Percentiles rank a stretch among this genome's conserved stretches.
phyloP scores from a whole-genome alignment of 108 stramenopile species.

The Nitzschia sp. region DNA sequence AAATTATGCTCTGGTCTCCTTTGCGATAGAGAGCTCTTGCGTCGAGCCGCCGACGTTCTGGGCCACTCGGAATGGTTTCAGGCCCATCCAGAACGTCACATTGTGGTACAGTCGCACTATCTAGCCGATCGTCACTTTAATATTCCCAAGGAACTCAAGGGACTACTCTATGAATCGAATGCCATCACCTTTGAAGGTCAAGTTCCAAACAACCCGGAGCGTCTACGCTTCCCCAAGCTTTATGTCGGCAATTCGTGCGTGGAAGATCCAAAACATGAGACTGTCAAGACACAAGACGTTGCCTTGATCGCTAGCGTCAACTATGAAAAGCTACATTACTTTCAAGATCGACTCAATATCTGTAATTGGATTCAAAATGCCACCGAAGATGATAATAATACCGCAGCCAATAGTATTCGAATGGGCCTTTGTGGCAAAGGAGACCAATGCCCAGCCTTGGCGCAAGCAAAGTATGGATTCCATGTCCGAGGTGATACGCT shows the following conservation, averaged over 20 bases:
- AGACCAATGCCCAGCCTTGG: slow-evolving; percentile 8
- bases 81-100: not conserved
- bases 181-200: not conserved
- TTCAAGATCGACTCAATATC: slow-evolving; percentile 7
- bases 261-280: not conserved
- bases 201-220: not conserved
- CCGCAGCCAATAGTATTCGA: not conserved
- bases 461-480: slow-evolving; percentile 16
- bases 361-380: slow-evolving; percentile 17
- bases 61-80: slow-evolving; percentile 11
- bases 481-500: slow-evolving; percentile 18
- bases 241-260: slow-evolving; percentile 3
- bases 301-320: slow-evolving; percentile 18
- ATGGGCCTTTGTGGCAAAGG: slow-evolving; percentile 4
- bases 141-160: not conserved
- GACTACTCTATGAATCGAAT: slow-evolving; percentile 3
- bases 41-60: not conserved
- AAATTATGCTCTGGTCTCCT: slow-evolving; percentile 1
- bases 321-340: not conserved
- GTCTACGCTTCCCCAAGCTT: slow-evolving; percentile 2
- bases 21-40: slow-evolving; percentile 12
- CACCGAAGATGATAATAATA: not conserved
- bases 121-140: not conserved
- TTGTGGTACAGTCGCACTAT: slow-evolving; percentile 9
- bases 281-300: slow-evolving; percentile 1